Conservation (phyloP, 176 grass and related monocot genomes). For the Oryza glaberrima region DNA sequence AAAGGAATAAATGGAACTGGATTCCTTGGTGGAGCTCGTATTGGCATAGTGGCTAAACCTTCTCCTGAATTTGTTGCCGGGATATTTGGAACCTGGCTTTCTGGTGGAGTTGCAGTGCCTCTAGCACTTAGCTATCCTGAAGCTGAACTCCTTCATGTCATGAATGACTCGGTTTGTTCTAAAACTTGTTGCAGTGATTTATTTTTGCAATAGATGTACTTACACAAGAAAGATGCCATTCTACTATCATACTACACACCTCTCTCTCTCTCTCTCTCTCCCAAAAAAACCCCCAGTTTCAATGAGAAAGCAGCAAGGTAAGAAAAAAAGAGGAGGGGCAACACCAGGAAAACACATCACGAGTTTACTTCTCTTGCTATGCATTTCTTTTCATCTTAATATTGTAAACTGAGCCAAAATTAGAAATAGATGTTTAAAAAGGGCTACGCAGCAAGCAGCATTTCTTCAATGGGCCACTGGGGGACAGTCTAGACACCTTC, state of each 20-base stretch:
- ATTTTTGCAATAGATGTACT: constrained; percentile 30
- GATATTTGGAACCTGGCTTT: constrained; percentile 88
- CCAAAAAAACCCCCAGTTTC: not conserved
- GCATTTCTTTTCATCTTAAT: not conserved
- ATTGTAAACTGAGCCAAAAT: not conserved
- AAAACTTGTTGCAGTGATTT: constrained; percentile 39
- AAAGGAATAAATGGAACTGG: constrained; percentile 42
- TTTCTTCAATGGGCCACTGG: constrained; percentile 9
- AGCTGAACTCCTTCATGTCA: constrained; percentile 85
- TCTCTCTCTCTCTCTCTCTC: not conserved
- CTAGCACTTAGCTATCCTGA: constrained; percentile 94
- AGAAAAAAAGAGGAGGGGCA: not conserved
- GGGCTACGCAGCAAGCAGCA: not conserved
- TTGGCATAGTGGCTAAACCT: constrained; percentile 95
- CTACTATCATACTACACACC: not conserved
- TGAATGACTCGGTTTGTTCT: constrained; percentile 90
- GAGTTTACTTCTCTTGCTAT: not conserved
- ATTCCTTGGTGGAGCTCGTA: constrained; percentile 63
- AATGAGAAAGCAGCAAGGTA: not conserved
- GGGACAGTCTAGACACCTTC: not conserved
- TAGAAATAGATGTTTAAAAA: not conserved
- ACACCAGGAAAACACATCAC: not conserved
- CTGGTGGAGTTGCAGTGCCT: constrained; percentile 95
- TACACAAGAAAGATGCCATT: constrained; percentile 20
- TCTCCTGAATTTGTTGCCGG: constrained; percentile 97